Evolutionary conservation across 768 basidiomycete species (phyloP).

Genomic region (Mycena amicta): DNA sequence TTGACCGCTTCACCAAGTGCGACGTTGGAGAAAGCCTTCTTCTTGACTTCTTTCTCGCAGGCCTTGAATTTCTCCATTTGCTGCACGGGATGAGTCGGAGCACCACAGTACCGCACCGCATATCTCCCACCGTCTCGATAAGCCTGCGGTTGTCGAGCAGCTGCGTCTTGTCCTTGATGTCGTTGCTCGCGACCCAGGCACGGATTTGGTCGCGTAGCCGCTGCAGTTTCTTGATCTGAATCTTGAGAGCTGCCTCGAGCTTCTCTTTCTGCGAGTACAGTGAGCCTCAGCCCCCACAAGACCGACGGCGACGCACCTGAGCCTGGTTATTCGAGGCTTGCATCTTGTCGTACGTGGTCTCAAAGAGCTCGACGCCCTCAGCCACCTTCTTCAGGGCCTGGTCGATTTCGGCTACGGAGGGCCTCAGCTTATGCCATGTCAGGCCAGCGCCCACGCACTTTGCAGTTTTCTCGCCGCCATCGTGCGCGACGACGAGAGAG

Average conservation of each 20-base stretch:
- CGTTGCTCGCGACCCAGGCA: constrained; percentile 95
- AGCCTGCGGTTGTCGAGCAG: constrained; percentile 91
- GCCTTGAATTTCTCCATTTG: constrained; percentile 99
- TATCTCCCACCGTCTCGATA: constrained; percentile 86
- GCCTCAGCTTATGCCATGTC: background rate
- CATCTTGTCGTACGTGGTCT: constrained; percentile 98
- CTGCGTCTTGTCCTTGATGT: constrained; percentile 97
- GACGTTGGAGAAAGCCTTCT: constrained; percentile 99
- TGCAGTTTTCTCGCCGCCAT: constrained; percentile 94
- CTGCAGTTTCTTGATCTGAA: constrained; percentile 98
- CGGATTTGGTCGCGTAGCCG: constrained; percentile 98
- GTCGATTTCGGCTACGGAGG: constrained; percentile 88
- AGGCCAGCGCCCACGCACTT: constrained; percentile 48
- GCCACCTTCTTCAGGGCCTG: constrained; percentile 95
- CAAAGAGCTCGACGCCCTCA: constrained; percentile 94
- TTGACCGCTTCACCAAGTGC: constrained; percentile 94
- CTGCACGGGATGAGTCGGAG: constrained; percentile 44
- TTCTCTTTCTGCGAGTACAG: constrained; percentile 23
- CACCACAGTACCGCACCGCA: constrained; percentile 15
- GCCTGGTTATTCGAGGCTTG: constrained; percentile 86
- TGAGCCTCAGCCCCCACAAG: no score
- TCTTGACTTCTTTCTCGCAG: constrained; percentile 99
- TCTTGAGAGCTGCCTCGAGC: constrained; percentile 32
- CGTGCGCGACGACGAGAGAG: constrained; percentile 29
- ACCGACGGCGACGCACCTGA: constrained; percentile 4